These are phyloP conservation scores for Metschnikowia gelsemii DNA, from an alignment of 805 yeast genomes.

Conservation along the genomic window DNA sequence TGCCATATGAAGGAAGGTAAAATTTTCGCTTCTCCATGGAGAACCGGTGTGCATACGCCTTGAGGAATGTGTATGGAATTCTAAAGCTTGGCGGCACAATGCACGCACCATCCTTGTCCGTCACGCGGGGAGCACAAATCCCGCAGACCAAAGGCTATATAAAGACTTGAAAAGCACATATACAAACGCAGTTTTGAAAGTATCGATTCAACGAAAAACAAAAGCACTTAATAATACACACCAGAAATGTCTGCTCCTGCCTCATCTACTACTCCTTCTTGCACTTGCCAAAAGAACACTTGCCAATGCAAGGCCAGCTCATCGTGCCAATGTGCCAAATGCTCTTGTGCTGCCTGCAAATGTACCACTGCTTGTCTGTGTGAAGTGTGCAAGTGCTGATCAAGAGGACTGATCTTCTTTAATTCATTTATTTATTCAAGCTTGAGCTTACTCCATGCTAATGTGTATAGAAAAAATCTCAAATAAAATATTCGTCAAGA, in stretches of 20 bases:
- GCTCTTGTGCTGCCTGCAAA: conserved; percentile 5
- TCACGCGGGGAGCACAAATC: conserved; percentile 2
- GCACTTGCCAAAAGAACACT: too few relatives aligned
- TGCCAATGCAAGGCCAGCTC: conserved; percentile 9
- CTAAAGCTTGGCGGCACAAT: conserved; percentile 5
- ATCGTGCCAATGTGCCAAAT: conserved; percentile 4
- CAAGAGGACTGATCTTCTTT: too few relatives aligned
- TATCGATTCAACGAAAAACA: neutral
- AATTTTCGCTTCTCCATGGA: too few relatives aligned
- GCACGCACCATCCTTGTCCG: neutral
- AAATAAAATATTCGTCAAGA: too few relatives aligned
- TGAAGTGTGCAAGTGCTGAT: conserved; percentile 7
- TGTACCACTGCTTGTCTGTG: conserved; percentile 6
- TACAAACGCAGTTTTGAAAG: too few relatives aligned
- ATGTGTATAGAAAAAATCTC: too few relatives aligned
- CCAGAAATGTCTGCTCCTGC: conserved; percentile 1
- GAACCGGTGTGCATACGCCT: too few relatives aligned
- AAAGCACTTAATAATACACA: neutral
- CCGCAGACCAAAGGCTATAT: neutral
- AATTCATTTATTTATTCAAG: neutral
- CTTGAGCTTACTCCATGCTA: too few relatives aligned
- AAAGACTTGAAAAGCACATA: neutral
- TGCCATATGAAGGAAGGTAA: too few relatives aligned
- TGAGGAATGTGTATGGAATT: too few relatives aligned
- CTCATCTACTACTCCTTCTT: conserved; percentile 1